Conservation (phyloP, 129 eudicot genomes). For the Centrapalus pauciflorus region DNA sequence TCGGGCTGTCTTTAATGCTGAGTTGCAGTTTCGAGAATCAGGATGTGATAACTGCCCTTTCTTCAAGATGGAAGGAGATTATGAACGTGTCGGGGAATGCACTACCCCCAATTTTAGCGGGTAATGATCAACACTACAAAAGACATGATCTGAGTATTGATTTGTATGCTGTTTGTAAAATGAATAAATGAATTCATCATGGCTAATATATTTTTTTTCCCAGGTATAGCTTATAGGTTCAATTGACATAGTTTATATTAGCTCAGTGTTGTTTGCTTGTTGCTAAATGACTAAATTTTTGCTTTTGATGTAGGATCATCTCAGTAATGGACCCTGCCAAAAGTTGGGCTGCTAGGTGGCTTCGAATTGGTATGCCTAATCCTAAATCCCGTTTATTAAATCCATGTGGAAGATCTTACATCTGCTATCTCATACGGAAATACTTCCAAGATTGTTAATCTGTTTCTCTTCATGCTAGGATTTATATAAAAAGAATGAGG, state of each 20-base stretch:
- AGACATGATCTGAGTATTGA: neutral
- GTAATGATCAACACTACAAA: constrained; percentile 21
- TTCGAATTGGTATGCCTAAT: constrained; percentile 70
- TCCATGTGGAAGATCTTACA: neutral
- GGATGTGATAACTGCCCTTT: constrained; percentile 97
- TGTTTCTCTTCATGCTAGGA: too few species aligned
- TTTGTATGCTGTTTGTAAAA: neutral
- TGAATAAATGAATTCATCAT: too few species aligned
- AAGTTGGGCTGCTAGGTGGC: constrained; percentile 99
- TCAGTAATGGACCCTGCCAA: constrained; percentile 93
- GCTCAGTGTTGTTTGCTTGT: too few species aligned
- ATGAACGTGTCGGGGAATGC: constrained; percentile 80
- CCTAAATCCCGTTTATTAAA: neutral
- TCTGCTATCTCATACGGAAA: neutral
- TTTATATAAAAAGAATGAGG: neutral
- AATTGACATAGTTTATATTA: neutral
- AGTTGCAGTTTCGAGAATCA: constrained; percentile 61
- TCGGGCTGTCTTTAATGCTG: constrained; percentile 2
- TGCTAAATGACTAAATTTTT: neutral
- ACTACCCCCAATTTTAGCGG: constrained; percentile 95
- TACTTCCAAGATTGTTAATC: constrained; percentile 1
- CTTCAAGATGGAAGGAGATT: constrained; percentile 87
- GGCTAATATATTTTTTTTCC: neutral
- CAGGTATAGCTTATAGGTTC: neutral
- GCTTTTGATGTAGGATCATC: constrained; percentile 48